Evolutionary conservation across 345 rosid species (phyloP).

Genomic region (Tarenaya hassleriana): DNA sequence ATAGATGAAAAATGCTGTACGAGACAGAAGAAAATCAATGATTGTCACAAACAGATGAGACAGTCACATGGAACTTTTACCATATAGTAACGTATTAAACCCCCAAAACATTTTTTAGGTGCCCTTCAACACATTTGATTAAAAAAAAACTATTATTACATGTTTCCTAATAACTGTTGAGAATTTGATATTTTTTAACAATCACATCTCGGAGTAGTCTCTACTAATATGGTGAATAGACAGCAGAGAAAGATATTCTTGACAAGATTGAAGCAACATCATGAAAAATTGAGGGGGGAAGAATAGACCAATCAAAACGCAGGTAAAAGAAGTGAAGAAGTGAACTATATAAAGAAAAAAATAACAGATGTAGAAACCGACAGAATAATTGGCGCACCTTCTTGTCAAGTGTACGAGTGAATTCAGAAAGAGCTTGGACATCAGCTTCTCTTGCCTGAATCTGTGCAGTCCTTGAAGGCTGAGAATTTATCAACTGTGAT

Average conservation of each 20-base stretch:
- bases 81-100: too few relatives aligned
- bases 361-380: slow-evolving; percentile 9
- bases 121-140: too few relatives aligned
- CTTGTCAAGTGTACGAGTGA: slow-evolving; percentile 44
- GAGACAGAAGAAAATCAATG: slow-evolving; percentile 7
- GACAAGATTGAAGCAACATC: too few relatives aligned
- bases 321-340: background rate
- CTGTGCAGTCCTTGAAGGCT: slow-evolving; percentile 37
- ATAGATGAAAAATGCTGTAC: slow-evolving; percentile 4
- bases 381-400: slow-evolving; percentile 38
- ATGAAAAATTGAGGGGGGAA: slow-evolving; percentile 12
- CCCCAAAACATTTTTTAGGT: too few relatives aligned
- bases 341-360: background rate
- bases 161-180: slow-evolving; percentile 2
- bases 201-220: slow-evolving; percentile 4
- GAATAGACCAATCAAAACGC: background rate
- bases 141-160: too few relatives aligned
- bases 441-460: slow-evolving; percentile 56
- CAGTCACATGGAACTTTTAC: too few relatives aligned
- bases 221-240: slow-evolving; percentile 5
- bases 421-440: slow-evolving; percentile 49
- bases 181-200: background rate
- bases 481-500: slow-evolving; percentile 32
- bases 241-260: too few relatives aligned
- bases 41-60: too few relatives aligned